Evolutionary conservation across 129 eudicot species (phyloP).

Genomic region (Tagetes patula): DNA sequence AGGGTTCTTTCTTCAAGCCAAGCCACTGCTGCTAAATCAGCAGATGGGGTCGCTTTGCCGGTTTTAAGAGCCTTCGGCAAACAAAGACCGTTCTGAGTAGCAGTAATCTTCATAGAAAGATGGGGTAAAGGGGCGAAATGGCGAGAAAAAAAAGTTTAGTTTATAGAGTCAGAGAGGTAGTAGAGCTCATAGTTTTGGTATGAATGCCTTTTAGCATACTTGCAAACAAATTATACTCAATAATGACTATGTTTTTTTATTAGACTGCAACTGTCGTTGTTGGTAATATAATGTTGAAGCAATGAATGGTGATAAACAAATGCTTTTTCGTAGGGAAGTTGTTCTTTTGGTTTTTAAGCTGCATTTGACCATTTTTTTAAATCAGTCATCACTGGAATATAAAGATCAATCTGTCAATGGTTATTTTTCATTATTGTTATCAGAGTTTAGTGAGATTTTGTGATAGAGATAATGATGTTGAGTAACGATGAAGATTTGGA

Average conservation of each 20-base stretch:
- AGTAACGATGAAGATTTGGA: not conserved
- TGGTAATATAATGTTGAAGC: not conserved
- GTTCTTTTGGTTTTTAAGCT: not conserved
- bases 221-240: not conserved
- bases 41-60: too few species aligned
- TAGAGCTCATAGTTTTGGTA: not conserved
- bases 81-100: too few species aligned
- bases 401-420: not conserved
- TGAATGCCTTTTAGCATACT: slow-evolving; percentile 1
- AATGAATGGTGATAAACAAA: not conserved
- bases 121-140: too few species aligned
- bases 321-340: slow-evolving; percentile 1
- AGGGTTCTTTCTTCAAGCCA: too few species aligned
- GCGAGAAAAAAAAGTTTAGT: too few species aligned
- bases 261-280: not conserved
- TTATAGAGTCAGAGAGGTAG: too few species aligned
- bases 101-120: too few species aligned
- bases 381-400: not conserved
- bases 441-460: not conserved
- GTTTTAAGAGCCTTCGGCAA: too few species aligned
- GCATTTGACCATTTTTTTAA: not conserved
- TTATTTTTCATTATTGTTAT: not conserved
- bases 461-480: not conserved
- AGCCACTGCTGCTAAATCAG: too few species aligned
- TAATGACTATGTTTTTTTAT: not conserved